Conservation (phyloP, 352 stramenopile genomes). For the Pythium aquatile region DNA sequence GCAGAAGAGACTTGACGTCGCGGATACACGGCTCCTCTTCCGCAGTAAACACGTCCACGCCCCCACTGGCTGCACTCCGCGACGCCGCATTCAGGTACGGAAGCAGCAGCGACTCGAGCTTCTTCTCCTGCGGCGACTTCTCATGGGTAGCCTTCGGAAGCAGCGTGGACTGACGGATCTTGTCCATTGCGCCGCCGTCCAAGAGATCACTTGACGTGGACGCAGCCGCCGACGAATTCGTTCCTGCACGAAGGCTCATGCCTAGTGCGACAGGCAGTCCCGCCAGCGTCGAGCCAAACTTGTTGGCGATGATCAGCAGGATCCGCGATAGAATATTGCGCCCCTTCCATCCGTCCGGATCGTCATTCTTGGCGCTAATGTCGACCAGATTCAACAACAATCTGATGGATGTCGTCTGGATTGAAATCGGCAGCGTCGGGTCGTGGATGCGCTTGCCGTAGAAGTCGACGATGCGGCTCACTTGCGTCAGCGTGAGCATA, state of each 20-base stretch:
- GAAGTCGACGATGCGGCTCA: conserved; percentile 94
- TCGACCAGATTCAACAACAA: conserved; percentile 97
- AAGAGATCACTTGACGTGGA: conserved; percentile 43
- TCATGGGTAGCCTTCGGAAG: conserved; percentile 52
- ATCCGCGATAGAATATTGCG: conserved; percentile 90
- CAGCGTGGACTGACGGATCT: conserved; percentile 81
- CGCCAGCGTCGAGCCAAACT: conserved; percentile 90
- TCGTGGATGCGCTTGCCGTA: conserved; percentile 93
- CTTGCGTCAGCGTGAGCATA: conserved; percentile 93
- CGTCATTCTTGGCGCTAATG: conserved; percentile 95
- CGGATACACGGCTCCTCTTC: conserved; percentile 82
- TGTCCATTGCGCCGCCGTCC: conserved; percentile 86
- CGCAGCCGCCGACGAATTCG: not conserved
- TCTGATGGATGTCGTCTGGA: conserved; percentile 95
- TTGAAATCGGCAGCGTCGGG: conserved; percentile 91
- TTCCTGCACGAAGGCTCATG: conserved; percentile 38
- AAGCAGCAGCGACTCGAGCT: conserved; percentile 61
- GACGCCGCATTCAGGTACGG: conserved; percentile 41
- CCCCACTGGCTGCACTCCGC: conserved; percentile 27
- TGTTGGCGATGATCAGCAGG: conserved; percentile 92
- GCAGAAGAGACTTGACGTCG: conserved; percentile 93
- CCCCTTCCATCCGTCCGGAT: conserved; percentile 83
- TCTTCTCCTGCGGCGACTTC: conserved; percentile 72
- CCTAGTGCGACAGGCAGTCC: conserved; percentile 68
- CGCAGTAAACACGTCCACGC: conserved; percentile 27